Evolutionary conservation across 345 rosid species (phyloP).

Genomic region (Populus ilicifolia): DNA sequence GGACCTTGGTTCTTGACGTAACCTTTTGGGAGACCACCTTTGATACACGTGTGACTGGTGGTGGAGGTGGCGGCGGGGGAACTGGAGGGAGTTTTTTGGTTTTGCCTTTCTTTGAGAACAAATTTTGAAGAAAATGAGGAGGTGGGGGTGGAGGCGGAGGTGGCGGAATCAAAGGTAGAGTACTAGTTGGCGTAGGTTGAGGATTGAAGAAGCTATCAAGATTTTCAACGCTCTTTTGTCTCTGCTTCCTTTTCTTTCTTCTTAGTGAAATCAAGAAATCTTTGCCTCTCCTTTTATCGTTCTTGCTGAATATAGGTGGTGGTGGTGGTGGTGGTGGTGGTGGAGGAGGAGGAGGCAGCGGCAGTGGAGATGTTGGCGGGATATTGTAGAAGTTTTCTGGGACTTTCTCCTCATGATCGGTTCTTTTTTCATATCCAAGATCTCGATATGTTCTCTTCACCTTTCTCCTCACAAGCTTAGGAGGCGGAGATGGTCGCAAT

Average conservation of each 20-base stretch:
- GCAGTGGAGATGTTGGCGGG: constrained; percentile 9
- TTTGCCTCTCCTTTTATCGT: constrained; percentile 61
- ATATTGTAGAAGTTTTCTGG: constrained; percentile 11
- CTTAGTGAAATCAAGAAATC: constrained; percentile 53
- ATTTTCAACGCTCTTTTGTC: constrained; percentile 81
- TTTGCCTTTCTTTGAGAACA: constrained; percentile 66
- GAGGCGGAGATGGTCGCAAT: constrained; percentile 15
- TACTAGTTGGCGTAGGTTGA: constrained; percentile 9
- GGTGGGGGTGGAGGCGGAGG: constrained; percentile 43
- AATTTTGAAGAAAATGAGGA: constrained; percentile 44
- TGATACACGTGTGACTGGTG: constrained; percentile 26
- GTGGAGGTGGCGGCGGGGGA: constrained; percentile 49
- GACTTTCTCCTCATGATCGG: constrained; percentile 17
- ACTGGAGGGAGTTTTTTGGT: constrained; percentile 34
- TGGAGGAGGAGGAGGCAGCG: neutral
- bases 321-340: constrained; percentile 34
- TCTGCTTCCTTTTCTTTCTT: constrained; percentile 59
- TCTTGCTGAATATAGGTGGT: constrained; percentile 12
- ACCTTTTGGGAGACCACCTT: neutral
- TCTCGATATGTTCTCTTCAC: constrained; percentile 29
- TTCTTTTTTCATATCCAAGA: constrained; percentile 12
- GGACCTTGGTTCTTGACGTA: constrained; percentile 25
- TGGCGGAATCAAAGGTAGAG: constrained; percentile 16
- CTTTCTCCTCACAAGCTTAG: constrained; percentile 28
- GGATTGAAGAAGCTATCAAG: constrained; percentile 58